Base-by-base conservation (phyloP, 2,329 filamentous ascomycete genomes). In the Tolypocladium nubicola region DNA sequence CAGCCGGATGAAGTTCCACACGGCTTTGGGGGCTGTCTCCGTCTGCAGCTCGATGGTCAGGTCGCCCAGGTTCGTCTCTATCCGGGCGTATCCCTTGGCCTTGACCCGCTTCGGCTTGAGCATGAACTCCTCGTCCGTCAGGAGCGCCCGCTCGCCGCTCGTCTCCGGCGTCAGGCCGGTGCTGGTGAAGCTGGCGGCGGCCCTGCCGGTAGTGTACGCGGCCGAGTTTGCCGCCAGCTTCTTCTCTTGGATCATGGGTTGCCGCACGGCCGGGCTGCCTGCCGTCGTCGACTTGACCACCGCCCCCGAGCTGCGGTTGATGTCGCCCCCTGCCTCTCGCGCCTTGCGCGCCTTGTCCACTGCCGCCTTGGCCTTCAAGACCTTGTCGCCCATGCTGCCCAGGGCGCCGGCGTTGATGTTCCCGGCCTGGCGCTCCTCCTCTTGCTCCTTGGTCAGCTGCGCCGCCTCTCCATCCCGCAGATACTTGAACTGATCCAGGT, bases 61-160 rank as follows among this genome's bases (percentile, higher is more conserved):
- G 61, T 92, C 85, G 40, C 94, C 94, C 3, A 89, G 76, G 60
- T 86, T 94, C 0, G 94, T 99, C 63, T 88, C 85, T 52, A 99
- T 82, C n/a, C 90, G 85, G 8, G 89, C 92, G 69, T 96, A 97
- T 33, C 93, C 94, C 65, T 93, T 95, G 63, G 83, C 83, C 73
- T 96, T 96, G 59, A 99, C 85, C 45, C 90, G 85, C 65, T 87
- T 89, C 8, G 92, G 91, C 71, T 90, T 90, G 56, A 99, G 81
- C 89, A 99, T 95, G 73, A 93, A 99, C 69, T 97, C 92, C 74
- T 99, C 94, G 61, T 97, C 91, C 1, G 88, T 90, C 52, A 99
- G 80, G 52, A 95, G 76, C 4, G 94, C 93, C 56, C 92, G 82
- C 67, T 95, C 90, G 63, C 84, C 88, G 57, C 89, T 92, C 0